Base-by-base conservation (phyloP, 2,329 filamentous ascomycete genomes). In the Dactylellina cionopaga region DNA sequence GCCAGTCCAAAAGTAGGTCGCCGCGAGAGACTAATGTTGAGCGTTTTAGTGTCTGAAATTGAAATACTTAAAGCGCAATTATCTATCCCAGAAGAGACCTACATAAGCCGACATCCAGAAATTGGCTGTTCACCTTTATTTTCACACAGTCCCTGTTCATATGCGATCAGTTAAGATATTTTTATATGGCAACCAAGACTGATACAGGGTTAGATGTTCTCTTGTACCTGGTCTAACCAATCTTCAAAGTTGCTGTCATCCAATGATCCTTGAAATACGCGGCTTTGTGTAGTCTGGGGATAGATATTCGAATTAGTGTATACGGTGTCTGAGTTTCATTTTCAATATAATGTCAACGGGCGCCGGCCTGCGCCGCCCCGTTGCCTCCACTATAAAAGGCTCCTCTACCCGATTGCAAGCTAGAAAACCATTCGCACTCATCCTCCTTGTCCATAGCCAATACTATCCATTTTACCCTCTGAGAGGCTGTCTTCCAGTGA, bases 211-310 rank as follows among this genome's bases (percentile, higher is more conserved):
- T n/a, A n/a, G n/a, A n/a, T n/a, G n/a, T n/a, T n/a, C n/a, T n/a
- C n/a, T n/a, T n/a, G 4, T 51, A 51, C 46, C 46, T 33, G 46
- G 15, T 63, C 58, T 27, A 63, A 19, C 58, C 58, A 63, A 11
- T 63, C 58, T n/a, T 63, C 58, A 22, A 39, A 63, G 17, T n/a
- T 63, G n/a, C 33, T 52, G 17, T 63, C 58, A 35, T 63, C 44
- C 17, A 63, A 37, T 24, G 24, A 5, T 24, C 58, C 46, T 22
- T 63, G 33, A 6, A 52, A 54, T 43, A 44, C 24, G 13, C 58
- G 46, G 27, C 46, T 54, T 29, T 63, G 46, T n/a, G 58, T 46
- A 17, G 58, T 54, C 58, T 63, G 9, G 1, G 19, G 2, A 15
- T 13, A 51, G 33, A 51, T 33, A 6, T 6, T 5, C 39, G 3